These are phyloP conservation scores for Candida qinlingensis DNA, from an alignment of 805 yeast species.

Conservation along the genomic window DNA sequence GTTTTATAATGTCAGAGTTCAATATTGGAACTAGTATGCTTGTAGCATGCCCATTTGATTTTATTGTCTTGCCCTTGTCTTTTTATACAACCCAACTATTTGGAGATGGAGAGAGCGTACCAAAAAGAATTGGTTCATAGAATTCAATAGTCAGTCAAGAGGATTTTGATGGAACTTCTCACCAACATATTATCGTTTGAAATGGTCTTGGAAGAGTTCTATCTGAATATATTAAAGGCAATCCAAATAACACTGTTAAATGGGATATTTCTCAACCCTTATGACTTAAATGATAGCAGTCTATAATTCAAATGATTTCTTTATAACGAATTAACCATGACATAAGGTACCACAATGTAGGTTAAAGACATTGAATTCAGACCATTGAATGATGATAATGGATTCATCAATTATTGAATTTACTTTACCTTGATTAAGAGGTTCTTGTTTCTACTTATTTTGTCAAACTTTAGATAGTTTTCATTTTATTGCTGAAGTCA, in stretches of 20 bases:
- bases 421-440: constrained; percentile 7
- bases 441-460: constrained; percentile 8
- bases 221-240: constrained; percentile 16
- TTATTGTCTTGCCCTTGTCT: no score
- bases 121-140: no score
- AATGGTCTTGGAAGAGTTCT: constrained; percentile 19
- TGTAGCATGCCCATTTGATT: no score
- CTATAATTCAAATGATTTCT: constrained; percentile 25
- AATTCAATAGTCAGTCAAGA: no score
- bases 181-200: constrained; percentile 22
- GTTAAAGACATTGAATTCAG: constrained; percentile 15
- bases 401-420: constrained; percentile 9
- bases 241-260: constrained; percentile 12
- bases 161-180: constrained; percentile 1
- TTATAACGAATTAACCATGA: constrained; percentile 20
- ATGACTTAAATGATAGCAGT: constrained; percentile 18
- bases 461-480: constrained; percentile 7
- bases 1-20: no score
- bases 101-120: no score
- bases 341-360: constrained; percentile 20
- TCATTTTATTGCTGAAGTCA: constrained; percentile 22
- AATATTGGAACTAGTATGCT: no score
- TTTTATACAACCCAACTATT: no score
- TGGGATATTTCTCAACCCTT: constrained; percentile 23
- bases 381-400: constrained; percentile 4